Percentiles rank a stretch among this genome's conserved stretches.
phyloP scores from a whole-genome alignment of 768 basidiomycete species.

The Lactifluus volemus region DNA sequence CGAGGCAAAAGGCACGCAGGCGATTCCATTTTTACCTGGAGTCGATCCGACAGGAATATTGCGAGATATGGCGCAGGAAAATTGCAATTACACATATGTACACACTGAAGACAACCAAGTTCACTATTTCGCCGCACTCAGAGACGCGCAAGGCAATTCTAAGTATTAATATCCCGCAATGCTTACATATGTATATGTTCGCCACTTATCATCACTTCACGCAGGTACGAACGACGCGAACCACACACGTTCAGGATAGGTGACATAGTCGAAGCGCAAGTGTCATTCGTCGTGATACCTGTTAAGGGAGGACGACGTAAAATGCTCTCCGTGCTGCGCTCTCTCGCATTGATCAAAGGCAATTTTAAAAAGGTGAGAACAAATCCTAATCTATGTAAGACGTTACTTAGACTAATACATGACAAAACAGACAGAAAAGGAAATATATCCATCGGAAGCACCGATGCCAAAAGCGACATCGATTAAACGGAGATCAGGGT shows the following conservation, averaged over 20 bases:
- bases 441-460: neutral
- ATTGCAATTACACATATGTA: neutral
- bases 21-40: neutral
- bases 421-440: no score
- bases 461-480: neutral
- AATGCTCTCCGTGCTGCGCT: neutral
- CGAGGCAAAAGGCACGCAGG: no score
- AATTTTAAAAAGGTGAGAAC: neutral
- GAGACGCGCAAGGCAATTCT: no score
- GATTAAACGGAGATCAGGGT: neutral
- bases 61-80: neutral
- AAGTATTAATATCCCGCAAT: no score
- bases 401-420: no score
- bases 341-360: no score
- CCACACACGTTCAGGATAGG: neutral
- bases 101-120: no score
- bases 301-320: neutral
- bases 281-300: neutral
- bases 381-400: neutral
- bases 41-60: neutral
- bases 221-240: neutral
- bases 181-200: no score
- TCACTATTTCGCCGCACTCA: no score
- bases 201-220: neutral
- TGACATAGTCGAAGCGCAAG: neutral